Evolutionary conservation across 2,329 filamentous ascomycete genomes (phyloP), one percentile per base, ranked within the genome.

Genomic region (Cercospora zeae-maydis): DNA sequence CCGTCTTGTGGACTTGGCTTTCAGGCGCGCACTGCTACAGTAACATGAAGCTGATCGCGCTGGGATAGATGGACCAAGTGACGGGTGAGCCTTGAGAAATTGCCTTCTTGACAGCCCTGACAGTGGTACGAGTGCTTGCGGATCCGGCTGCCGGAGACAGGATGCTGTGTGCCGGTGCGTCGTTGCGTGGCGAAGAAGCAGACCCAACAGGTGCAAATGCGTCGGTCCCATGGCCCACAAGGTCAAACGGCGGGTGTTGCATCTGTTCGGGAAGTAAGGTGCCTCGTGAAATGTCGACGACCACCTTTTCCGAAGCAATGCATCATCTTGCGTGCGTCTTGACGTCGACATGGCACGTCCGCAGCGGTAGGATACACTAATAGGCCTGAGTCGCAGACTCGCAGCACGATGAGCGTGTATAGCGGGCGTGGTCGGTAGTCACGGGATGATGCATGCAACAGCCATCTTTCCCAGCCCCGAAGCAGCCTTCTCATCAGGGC

Each of bases 161-260:
- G n/a, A 45, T 45, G 39, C 39, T 21, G 39, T 45, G 39, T 21
- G 39, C 39, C 39, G 39, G 21, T 45, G 16, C 39, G 19, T 21
- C 39, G 39, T 45, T 45, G 39, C 39, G 39, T 45, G 39, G 39
- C 39, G 24, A 27, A n/a, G 37, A 21, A 42, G 37, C 37, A 42
- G 37, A 42, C 11, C 53, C 33, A 8, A 19, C 13, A 36, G n/a
- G 31, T 56, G 53, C 34, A 33, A 56, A 56, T 33, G 53, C 16
- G 10, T 21, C 34, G 31, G 34, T 36, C 27, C 53, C 53, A 39
- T 37, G 34, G 34, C 16, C 24, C 30, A 31, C 33, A 42, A 45
- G 45, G 57, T 53, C 60, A 53, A 62, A 62, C 60, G 39, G 24
- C 52, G 51, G 52, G 47, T 56, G 59, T 49, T 30, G 42, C 59